Conservation (phyloP, 1,139 yeast species). For the Pichia cactophila region DNA sequence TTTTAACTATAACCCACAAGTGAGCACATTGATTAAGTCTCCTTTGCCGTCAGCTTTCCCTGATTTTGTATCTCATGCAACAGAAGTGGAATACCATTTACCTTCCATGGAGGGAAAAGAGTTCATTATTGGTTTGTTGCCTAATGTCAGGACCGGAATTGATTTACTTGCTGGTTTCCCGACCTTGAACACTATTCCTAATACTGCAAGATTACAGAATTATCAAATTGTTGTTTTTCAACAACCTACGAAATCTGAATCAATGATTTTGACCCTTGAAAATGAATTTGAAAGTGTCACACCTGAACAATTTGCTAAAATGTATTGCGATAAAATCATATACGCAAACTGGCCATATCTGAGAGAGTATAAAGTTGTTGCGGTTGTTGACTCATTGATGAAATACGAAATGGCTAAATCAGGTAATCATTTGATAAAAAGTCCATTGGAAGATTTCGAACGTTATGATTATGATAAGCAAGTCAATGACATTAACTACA, state of each 20-base stretch:
- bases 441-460: slow-evolving; percentile 33
- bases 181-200: slow-evolving; percentile 62
- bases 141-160: slow-evolving; percentile 64
- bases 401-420: slow-evolving; percentile 38
- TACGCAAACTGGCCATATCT: slow-evolving; percentile 87
- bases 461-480: slow-evolving; percentile 22
- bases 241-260: slow-evolving; percentile 75
- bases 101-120: slow-evolving; percentile 42
- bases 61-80: slow-evolving; percentile 73
- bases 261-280: slow-evolving; percentile 59
- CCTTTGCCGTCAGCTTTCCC: slow-evolving; percentile 74
- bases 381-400: slow-evolving; percentile 49
- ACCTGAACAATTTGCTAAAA: slow-evolving; percentile 52
- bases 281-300: slow-evolving; percentile 43
- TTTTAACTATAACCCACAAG: slow-evolving; percentile 73
- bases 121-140: slow-evolving; percentile 51
- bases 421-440: slow-evolving; percentile 30
- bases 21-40: slow-evolving; percentile 59
- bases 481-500: slow-evolving; percentile 16
- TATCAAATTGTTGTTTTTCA: slow-evolving; percentile 69
- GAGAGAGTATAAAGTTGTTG: slow-evolving; percentile 67
- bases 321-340: slow-evolving; percentile 51
- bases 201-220: slow-evolving; percentile 38
- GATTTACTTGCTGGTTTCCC: slow-evolving; percentile 88
- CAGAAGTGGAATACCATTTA: slow-evolving; percentile 47